These are phyloP conservation scores for Coniochaeta hoffmannii DNA, from an alignment of 2,329 filamentous ascomycete species.

Conservation along the genomic window DNA sequence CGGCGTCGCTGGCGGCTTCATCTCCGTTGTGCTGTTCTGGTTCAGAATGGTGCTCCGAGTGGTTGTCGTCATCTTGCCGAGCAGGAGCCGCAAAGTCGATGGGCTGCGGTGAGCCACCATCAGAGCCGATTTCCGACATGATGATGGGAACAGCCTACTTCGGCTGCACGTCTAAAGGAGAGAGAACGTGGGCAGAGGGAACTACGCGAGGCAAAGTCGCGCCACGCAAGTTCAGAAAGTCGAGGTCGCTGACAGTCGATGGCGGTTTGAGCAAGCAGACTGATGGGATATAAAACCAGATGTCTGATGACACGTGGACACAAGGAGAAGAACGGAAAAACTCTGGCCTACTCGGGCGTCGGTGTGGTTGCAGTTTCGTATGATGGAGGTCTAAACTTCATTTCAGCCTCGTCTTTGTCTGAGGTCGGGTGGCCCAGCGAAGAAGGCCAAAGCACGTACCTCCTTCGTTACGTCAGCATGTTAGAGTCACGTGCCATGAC, in stretches of 20 bases:
- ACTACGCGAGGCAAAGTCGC: not conserved
- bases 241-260: not conserved
- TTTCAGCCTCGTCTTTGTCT: slow-evolving; percentile 1
- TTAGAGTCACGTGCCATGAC: not conserved
- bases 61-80: not conserved
- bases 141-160: not conserved
- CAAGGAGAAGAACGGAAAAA: not conserved
- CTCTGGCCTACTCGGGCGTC: not conserved
- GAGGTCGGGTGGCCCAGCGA: not conserved
- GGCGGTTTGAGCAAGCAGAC: not conserved
- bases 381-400: not conserved
- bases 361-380: not conserved
- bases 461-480: not conserved
- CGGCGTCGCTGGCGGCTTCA: not conserved
- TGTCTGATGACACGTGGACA: not conserved
- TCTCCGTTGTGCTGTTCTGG: not conserved
- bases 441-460: not conserved
- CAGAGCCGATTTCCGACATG: not conserved
- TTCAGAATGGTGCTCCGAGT: not conserved
- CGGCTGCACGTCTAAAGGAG: not conserved
- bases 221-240: not conserved
- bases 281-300: too few species aligned
- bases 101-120: not conserved
- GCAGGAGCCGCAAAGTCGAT: not conserved
- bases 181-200: not conserved